phyloP scores from a whole-genome alignment of 2,329 filamentous ascomycete genomes.

The Bipolaris sorokiniana region DNA sequence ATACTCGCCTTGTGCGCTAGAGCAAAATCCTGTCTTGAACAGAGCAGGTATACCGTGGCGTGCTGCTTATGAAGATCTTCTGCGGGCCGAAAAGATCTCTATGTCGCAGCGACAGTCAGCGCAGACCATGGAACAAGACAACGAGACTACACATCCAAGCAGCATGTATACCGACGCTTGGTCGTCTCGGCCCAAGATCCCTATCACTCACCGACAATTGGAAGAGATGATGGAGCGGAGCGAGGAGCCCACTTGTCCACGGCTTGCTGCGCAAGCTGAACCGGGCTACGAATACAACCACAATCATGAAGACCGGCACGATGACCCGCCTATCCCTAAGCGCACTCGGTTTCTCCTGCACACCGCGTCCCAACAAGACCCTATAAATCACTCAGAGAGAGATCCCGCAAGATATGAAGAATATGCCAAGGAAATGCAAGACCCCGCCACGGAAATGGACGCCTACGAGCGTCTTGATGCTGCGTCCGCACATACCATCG shows the following conservation, averaged over 20 bases:
- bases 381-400: neutral
- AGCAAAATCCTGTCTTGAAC: slow-evolving; percentile 52
- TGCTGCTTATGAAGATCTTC: slow-evolving; percentile 65
- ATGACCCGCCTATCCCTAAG: slow-evolving; percentile 43
- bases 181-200: slow-evolving; percentile 1
- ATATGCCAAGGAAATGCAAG: slow-evolving; percentile 1
- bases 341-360: slow-evolving; percentile 12
- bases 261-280: slow-evolving; percentile 30
- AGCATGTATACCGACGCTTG: slow-evolving; percentile 8
- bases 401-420: neutral
- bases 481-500: neutral
- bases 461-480: slow-evolving; percentile 57
- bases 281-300: slow-evolving; percentile 43
- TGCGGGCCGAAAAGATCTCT: slow-evolving; percentile 48
- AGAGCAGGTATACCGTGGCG: slow-evolving; percentile 56
- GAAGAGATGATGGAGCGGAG: slow-evolving; percentile 6
- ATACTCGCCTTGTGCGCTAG: slow-evolving; percentile 63
- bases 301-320: slow-evolving; percentile 42
- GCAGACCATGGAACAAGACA: neutral
- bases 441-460: slow-evolving; percentile 57
- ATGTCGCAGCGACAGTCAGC: slow-evolving; percentile 4
- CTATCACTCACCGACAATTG: slow-evolving; percentile 11
- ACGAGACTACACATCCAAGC: slow-evolving; percentile 8
- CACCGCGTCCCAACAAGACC: slow-evolving; percentile 3
- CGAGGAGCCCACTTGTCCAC: neutral